A percentile compares a stretch with the other conserved stretches of the same genome.
These are phyloP conservation scores for Penicillium polonicum DNA, from an alignment of 2,329 filamentous ascomycete species.

Conservation along the genomic window DNA sequence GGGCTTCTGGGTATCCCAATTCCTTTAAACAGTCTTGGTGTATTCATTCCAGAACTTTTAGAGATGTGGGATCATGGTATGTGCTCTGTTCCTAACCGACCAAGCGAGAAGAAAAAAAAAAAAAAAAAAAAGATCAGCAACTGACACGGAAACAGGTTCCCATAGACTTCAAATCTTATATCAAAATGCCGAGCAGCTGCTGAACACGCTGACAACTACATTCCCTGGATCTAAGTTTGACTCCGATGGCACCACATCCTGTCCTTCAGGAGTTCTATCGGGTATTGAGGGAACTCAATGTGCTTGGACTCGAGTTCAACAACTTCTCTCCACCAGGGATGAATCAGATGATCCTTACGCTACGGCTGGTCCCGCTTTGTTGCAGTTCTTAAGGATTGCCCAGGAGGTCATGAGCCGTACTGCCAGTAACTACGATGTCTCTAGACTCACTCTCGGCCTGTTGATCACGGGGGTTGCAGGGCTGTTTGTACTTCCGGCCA, in stretches of 20 bases:
- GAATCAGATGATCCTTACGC: constrained; percentile 14
- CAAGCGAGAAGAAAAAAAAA: neutral
- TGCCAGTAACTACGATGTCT: constrained; percentile 86
- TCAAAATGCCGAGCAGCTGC: constrained; percentile 77
- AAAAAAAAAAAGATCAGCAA: neutral
- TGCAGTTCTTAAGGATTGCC: constrained; percentile 65
- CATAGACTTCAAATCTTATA: constrained; percentile 68
- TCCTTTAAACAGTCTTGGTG: constrained; percentile 84
- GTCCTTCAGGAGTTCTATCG: constrained; percentile 23
- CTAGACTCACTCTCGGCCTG: constrained; percentile 42
- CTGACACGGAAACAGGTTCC: constrained; percentile 29
- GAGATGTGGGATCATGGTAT: constrained; percentile 70
- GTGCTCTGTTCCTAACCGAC: constrained; percentile 7
- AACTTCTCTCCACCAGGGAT: constrained; percentile 19
- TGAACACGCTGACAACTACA: constrained; percentile 71
- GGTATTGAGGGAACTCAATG: constrained; percentile 63
- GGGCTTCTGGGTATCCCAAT: constrained; percentile 84
- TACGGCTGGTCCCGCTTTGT: constrained; percentile 25
- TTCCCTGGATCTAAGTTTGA: constrained; percentile 60
- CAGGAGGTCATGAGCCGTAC: constrained; percentile 83
- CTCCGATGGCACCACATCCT: constrained; percentile 22
- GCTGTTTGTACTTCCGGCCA: constrained; percentile 34
- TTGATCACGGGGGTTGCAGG: constrained; percentile 45
- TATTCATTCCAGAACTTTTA: constrained; percentile 77
- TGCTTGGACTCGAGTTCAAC: constrained; percentile 57